Conservation (phyloP, 257 asterid genomes). For the Cinchona pubescens region DNA sequence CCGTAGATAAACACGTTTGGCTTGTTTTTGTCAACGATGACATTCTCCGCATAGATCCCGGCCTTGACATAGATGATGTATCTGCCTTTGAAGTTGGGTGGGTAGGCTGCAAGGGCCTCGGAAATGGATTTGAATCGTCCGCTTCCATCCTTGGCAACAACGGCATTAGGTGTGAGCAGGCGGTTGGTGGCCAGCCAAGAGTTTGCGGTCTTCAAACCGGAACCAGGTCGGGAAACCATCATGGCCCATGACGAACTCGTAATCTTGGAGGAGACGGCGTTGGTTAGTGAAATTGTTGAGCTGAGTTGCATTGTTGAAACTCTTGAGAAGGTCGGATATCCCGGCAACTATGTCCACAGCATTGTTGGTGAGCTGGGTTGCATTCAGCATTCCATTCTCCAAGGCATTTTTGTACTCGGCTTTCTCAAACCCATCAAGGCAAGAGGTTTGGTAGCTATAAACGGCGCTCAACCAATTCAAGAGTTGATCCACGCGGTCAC, state of each 20-base stretch:
- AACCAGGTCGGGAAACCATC: slow-evolving; percentile 59
- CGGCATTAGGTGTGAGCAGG: slow-evolving; percentile 33
- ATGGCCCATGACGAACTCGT: slow-evolving; percentile 12
- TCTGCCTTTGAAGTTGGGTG: slow-evolving; percentile 42
- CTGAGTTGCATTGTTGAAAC: slow-evolving; percentile 34
- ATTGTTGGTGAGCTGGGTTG: slow-evolving; percentile 58
- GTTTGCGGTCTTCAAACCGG: slow-evolving; percentile 49
- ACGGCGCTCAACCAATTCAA: slow-evolving; percentile 51
- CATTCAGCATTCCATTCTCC: slow-evolving; percentile 35
- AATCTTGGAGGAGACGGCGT: slow-evolving; percentile 28
- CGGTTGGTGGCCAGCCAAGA: slow-evolving; percentile 22
- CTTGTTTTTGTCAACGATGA: slow-evolving; percentile 45
- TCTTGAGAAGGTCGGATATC: slow-evolving; percentile 33
- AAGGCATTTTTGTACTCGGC: slow-evolving; percentile 42
- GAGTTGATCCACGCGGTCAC: slow-evolving; percentile 40
- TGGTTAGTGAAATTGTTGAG: background rate
- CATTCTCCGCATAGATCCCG: slow-evolving; percentile 54
- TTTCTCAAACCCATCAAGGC: slow-evolving; percentile 42
- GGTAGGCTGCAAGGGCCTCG: slow-evolving; percentile 52
- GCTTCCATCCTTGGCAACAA: slow-evolving; percentile 69
- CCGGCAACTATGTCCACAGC: slow-evolving; percentile 56
- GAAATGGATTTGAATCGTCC: slow-evolving; percentile 48
- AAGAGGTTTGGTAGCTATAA: slow-evolving; percentile 39
- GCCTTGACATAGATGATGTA: slow-evolving; percentile 62
- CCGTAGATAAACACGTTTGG: slow-evolving; percentile 61